Evolutionary conservation across 148 eudicot species (phyloP), one percentile per base, ranked within the genome.

Genomic region (Persicaria maculosa): DNA sequence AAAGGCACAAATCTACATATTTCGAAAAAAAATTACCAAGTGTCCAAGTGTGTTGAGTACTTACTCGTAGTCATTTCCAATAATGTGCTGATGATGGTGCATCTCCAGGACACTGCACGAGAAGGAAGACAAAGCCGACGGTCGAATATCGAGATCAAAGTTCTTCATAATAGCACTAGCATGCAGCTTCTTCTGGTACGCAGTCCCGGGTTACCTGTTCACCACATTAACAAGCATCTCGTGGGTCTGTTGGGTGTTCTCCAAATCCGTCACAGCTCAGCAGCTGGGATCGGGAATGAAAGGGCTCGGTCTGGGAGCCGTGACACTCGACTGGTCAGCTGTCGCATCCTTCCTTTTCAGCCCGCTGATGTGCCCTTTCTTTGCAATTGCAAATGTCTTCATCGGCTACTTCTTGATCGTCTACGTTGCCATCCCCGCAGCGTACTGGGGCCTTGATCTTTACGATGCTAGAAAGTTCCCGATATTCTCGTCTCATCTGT

Each of bases 221-320:
- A 14, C 93, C 44, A 87, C 98, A 17, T 81, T 93, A 59, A 85
- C 92, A 8, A 89, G 89, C 84, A 80, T 93, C 78, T 93, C 98
- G 67, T 93, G 96, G 94, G 77, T 93, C 31, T 93, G 98, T 73
- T 93, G 97, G 97, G 80, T 82, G 62, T 93, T 87, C 81, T 81
- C 93, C 72, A 82, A 82, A 68, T 93, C 98, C 44, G 90, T 93
- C 59, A 93, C 93, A 12, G 97, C 94, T 53, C 98, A 93, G 55
- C 98, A 93, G 79, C 44, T 93, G 8, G 98, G 98, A 2, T 93
- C 98, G 0, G 98, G 98, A 72, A 85, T 93, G 88, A 81, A 67
- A 50, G 98, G 98, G 25, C 92, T 91, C 20, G 98, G 98, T 7
- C 71, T 93, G 2, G 94, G 90, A 54, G 92, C 98, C 76, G 9